Percentiles rank a stretch among this genome's conserved stretches.
phyloP scores from a whole-genome alignment of 1,139 yeast genomes.

The Kurtzmaniella quercitrusa region DNA sequence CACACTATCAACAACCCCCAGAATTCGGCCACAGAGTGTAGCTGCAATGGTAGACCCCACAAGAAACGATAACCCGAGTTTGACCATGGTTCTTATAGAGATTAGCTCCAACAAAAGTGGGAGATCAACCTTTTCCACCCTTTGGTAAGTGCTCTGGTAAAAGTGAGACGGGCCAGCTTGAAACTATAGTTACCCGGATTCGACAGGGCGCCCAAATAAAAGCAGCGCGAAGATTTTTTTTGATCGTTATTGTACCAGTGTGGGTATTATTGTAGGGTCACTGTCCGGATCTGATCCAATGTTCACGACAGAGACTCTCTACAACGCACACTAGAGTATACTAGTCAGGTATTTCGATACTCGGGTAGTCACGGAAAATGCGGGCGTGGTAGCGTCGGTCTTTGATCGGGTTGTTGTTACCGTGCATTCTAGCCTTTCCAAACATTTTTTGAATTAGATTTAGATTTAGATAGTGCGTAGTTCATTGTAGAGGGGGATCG shows the following conservation, averaged over 20 bases:
- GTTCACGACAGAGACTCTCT: constrained; percentile 47
- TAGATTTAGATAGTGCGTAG: too few species aligned
- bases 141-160: too few species aligned
- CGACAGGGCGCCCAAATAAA: background rate
- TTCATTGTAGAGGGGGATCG: too few species aligned
- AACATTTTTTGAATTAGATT: too few species aligned
- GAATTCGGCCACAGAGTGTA: background rate
- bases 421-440: constrained; percentile 47
- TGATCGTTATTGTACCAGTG: constrained; percentile 43
- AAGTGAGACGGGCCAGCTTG: background rate
- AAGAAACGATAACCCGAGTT: background rate
- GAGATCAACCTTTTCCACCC: background rate
- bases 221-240: constrained; percentile 11
- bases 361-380: constrained; percentile 39
- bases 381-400: constrained; percentile 32
- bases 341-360: constrained; percentile 22
- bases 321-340: constrained; percentile 49
- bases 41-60: background rate
- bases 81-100: background rate
- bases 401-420: constrained; percentile 17
- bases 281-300: constrained; percentile 20
- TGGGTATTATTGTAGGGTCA: constrained; percentile 54
- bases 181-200: background rate
- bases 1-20: background rate
- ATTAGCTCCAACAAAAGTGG: background rate